Base-by-base conservation (phyloP, 2,329 filamentous ascomycete species). In the Aspergillus floridensis region DNA sequence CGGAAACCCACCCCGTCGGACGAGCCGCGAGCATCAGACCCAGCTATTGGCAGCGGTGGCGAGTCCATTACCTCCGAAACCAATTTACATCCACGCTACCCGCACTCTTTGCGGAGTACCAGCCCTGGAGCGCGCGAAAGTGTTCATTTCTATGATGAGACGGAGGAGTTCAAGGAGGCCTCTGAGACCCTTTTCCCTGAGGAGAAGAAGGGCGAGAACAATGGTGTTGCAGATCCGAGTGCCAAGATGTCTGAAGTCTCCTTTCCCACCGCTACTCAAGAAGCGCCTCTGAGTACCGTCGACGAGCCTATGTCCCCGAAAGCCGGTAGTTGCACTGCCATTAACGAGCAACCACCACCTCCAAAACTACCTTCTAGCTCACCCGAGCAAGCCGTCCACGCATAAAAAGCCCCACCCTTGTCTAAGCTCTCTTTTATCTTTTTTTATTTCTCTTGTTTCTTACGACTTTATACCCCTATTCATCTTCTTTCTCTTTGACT, bases 111-210 rank as follows among this genome's bases (percentile, higher is more conserved):
- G 16, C 84, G 86, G 21, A 90, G 87, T 64, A 81, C 82, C 14
- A 89, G 86, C 73, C 89, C 87, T 11, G 84, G 86, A 19, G 89
- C 88, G 2, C 86, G 86, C 1, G 79, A 82, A 66, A 90, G 87
- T 66, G 49, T 68, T 26, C 67, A 63, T 49, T 68, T 61, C 53
- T 60, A 64, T 6, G 72, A 72, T 24, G 70, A 68, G 24, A 53
- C 61, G 1, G 52, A 61, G 1, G 67, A 69, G 16, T 63, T 65
- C 58, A 66, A 61, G 35, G 70, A 71, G 22, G 67, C 67, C 12
- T 65, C 61, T 1, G 61, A 67, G 26, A 50, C 61, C 12, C 44
- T 69, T 16, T 59, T 62, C 19, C 53, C 53, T 16, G 57, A 52
- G 11, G 57, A 14, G 3, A n/a, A 54, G 24, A 61, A 60, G 24